These are phyloP conservation scores for Cyberlindnera nakhonratchasimensis DNA, from an alignment of 805 yeast genomes.

Conservation along the genomic window DNA sequence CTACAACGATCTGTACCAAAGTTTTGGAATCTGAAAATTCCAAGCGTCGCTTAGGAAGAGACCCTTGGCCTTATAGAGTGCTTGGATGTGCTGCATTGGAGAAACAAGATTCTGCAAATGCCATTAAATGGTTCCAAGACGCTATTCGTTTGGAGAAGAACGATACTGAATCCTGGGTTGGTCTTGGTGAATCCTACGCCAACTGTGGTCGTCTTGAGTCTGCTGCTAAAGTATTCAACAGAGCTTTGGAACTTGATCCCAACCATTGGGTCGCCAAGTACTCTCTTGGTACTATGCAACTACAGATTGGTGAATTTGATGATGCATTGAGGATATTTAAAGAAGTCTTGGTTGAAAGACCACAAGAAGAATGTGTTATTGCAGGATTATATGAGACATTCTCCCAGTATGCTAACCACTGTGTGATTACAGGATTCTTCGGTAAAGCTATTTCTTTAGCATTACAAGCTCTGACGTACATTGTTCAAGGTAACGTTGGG, in stretches of 20 bases:
- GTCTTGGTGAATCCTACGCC: constrained; percentile 93
- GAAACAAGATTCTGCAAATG: constrained; percentile 65
- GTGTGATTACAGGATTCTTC: constrained; percentile 57
- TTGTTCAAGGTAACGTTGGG: constrained; percentile 35
- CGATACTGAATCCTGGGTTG: constrained; percentile 86
- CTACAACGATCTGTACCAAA: constrained; percentile 66
- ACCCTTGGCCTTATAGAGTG: constrained; percentile 86
- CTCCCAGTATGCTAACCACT: constrained; percentile 49
- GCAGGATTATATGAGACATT: constrained; percentile 56
- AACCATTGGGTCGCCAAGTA: constrained; percentile 61
- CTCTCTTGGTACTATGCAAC: constrained; percentile 61
- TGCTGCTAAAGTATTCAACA: constrained; percentile 74
- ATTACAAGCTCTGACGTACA: constrained; percentile 42
- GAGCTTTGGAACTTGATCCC: constrained; percentile 53
- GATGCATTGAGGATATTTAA: constrained; percentile 51
- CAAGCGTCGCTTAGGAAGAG: constrained; percentile 41
- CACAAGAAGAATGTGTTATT: constrained; percentile 48
- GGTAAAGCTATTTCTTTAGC: constrained; percentile 59
- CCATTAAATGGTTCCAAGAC: constrained; percentile 85
- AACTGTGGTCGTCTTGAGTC: constrained; percentile 86
- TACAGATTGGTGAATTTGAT: constrained; percentile 63
- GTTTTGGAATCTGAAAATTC: constrained; percentile 63
- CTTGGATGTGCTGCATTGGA: constrained; percentile 78
- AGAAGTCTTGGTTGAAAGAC: constrained; percentile 38
- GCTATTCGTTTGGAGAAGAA: constrained; percentile 65